Evolutionary conservation across 805 yeast genomes (phyloP).

Genomic region (Candida peoriensis): DNA sequence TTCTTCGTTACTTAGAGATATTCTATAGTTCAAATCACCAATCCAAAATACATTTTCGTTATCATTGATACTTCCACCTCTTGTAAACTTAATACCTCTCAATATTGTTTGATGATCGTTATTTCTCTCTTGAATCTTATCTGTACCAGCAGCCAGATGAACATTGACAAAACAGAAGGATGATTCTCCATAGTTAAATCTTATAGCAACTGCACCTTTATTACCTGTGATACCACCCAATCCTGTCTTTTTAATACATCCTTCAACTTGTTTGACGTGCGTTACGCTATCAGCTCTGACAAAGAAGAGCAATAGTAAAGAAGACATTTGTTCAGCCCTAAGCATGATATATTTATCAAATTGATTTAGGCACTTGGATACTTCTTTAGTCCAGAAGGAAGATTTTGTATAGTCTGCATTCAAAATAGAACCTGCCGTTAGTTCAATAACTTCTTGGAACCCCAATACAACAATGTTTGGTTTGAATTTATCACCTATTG

Average conservation of each 20-base stretch:
- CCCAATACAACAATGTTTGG: slow-evolving; percentile 90
- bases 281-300: slow-evolving; percentile 45
- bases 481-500: slow-evolving; percentile 46
- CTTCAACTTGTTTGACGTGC: slow-evolving; percentile 77
- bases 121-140: slow-evolving; percentile 77
- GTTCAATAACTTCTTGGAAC: slow-evolving; percentile 89
- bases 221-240: slow-evolving; percentile 96
- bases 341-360: slow-evolving; percentile 54
- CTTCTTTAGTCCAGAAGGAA: slow-evolving; percentile 69
- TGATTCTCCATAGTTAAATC: slow-evolving; percentile 78
- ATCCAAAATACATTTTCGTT: slow-evolving; percentile 90
- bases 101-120: slow-evolving; percentile 75
- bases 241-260: slow-evolving; percentile 94
- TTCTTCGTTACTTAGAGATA: slow-evolving; percentile 64
- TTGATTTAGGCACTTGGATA: slow-evolving; percentile 57
- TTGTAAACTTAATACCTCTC: slow-evolving; percentile 70
- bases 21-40: slow-evolving; percentile 90
- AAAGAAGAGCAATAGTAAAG: slow-evolving; percentile 59
- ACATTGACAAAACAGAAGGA: slow-evolving; percentile 82
- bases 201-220: slow-evolving; percentile 92
- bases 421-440: slow-evolving; percentile 85
- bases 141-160: slow-evolving; percentile 90
- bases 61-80: slow-evolving; percentile 71
- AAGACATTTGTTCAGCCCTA: slow-evolving; percentile 72
- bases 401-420: slow-evolving; percentile 81